Evolutionary conservation across 352 stramenopile genomes (phyloP).

Genomic region (Blastocystis sp.): DNA sequence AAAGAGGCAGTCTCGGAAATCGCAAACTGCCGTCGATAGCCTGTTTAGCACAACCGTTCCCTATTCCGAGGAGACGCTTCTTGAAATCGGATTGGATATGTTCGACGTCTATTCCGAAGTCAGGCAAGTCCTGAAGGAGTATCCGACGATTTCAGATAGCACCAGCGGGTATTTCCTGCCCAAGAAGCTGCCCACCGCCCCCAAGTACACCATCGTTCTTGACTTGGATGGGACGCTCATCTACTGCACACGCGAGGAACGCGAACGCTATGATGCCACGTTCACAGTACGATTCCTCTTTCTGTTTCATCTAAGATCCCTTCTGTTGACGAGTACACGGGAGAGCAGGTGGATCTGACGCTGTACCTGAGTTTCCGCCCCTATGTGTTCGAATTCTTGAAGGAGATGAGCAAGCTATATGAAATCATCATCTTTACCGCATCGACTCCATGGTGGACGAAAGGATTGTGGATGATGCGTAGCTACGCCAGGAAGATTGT

Average conservation of each 20-base stretch:
- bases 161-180: not conserved
- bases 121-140: not conserved
- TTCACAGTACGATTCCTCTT: constrained; percentile 89
- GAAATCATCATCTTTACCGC: constrained; percentile 98
- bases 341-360: constrained; percentile 86
- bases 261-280: constrained; percentile 87
- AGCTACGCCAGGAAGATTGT: constrained; percentile 39
- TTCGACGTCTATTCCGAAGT: constrained; percentile 58
- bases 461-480: not conserved
- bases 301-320: constrained; percentile 19
- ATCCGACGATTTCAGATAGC: not conserved
- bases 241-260: constrained; percentile 91
- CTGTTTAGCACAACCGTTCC: constrained; percentile 28
- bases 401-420: constrained; percentile 85
- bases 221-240: constrained; percentile 98
- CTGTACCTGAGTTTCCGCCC: constrained; percentile 93
- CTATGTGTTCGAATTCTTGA: constrained; percentile 90
- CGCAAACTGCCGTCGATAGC: not conserved
- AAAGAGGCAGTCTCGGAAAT: too few relatives aligned
- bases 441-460: constrained; percentile 73
- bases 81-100: constrained; percentile 22
- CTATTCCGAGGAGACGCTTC: constrained; percentile 15
- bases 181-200: not conserved
- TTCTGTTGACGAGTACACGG: not conserved
- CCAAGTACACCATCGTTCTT: constrained; percentile 82